phyloP scores from a whole-genome alignment of 139 green algal species.

The Pedinophyceae sp. region DNA sequence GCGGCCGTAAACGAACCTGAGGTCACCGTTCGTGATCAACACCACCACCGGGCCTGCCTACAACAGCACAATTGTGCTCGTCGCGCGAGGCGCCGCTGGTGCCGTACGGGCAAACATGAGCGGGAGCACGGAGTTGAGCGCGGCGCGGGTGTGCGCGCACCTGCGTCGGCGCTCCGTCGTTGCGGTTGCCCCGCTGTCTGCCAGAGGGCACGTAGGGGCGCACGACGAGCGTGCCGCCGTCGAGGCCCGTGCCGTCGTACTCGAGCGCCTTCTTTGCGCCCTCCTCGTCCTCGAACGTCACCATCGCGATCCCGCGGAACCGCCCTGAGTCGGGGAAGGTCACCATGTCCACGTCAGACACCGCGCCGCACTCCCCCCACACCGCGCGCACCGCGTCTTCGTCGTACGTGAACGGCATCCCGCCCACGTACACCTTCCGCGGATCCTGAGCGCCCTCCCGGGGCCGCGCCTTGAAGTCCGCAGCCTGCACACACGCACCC shows the following conservation, averaged over 20 bases:
- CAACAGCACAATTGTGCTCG: no score
- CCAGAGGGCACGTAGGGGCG: constrained; percentile 1
- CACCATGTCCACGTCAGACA: constrained; percentile 61
- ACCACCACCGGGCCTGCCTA: no score
- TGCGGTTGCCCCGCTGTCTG: no score
- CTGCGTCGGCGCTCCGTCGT: background rate
- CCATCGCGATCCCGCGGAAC: constrained; percentile 82
- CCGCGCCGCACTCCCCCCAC: constrained; percentile 67
- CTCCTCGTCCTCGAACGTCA: constrained; percentile 62
- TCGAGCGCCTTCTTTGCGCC: constrained; percentile 38
- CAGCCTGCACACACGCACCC: constrained; percentile 1
- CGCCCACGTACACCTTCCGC: constrained; percentile 63
- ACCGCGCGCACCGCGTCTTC: constrained; percentile 17
- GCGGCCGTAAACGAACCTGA: no score
- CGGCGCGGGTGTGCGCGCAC: background rate
- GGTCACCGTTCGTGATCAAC: no score
- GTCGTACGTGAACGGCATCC: constrained; percentile 71
- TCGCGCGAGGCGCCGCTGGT: background rate
- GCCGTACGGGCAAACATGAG: background rate
- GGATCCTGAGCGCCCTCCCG: constrained; percentile 3
- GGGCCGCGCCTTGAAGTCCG: background rate
- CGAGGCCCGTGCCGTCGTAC: constrained; percentile 33
- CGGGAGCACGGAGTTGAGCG: background rate
- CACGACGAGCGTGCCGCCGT: constrained; percentile 27
- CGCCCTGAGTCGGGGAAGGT: constrained; percentile 78